A percentile compares a stretch with the other conserved stretches of the same genome.
These are phyloP conservation scores for Barnettozyma botsteinii DNA, from an alignment of 805 yeast genomes.

Conservation along the genomic window DNA sequence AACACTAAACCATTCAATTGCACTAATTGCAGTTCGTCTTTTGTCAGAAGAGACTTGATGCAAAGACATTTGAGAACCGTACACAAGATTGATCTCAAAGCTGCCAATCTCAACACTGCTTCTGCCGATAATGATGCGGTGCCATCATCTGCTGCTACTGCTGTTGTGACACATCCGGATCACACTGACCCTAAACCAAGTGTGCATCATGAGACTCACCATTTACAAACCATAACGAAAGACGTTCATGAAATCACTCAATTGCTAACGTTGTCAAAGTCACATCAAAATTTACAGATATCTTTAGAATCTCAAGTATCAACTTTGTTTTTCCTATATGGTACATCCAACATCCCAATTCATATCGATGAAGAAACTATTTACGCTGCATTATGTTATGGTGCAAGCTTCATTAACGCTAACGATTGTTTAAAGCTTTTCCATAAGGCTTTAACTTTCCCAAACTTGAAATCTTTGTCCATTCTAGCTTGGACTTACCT, in stretches of 20 bases:
- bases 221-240: background rate
- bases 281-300: conserved; percentile 1
- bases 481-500: conserved; percentile 11
- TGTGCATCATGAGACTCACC: background rate
- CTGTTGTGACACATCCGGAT: background rate
- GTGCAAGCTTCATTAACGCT: conserved; percentile 7
- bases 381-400: conserved; percentile 7
- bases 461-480: conserved; percentile 7
- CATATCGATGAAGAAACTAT: conserved; percentile 4
- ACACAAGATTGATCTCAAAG: conserved; percentile 8
- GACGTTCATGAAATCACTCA: conserved; percentile 8
- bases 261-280: conserved; percentile 7
- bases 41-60: conserved; percentile 16
- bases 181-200: background rate
- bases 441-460: conserved; percentile 4
- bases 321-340: conserved; percentile 11
- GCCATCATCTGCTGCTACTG: background rate
- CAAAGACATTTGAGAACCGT: conserved; percentile 15
- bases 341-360: conserved; percentile 11
- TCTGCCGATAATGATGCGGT: background rate
- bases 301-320: conserved; percentile 7
- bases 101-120: background rate
- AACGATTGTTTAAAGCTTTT: conserved; percentile 10
- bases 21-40: conserved; percentile 9
- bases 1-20: conserved; percentile 16